Conservation (phyloP, 257 asterid genomes). For the Osmanthus fragrans region DNA sequence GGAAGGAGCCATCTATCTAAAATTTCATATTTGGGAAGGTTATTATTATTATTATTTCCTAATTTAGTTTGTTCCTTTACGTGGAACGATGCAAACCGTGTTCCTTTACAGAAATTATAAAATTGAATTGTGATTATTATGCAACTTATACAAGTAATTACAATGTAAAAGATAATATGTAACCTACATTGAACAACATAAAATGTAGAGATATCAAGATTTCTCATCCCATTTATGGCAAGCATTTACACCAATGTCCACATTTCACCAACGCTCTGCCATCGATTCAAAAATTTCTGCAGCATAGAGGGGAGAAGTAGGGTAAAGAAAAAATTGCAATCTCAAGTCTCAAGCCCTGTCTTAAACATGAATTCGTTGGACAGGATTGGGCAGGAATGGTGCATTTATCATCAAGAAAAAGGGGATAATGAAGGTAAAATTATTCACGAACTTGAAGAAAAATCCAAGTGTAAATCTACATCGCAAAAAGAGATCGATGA, state of each 20-base stretch:
- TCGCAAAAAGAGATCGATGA: slow-evolving; percentile 3
- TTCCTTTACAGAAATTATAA: too few species aligned
- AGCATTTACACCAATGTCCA: slow-evolving; percentile 59
- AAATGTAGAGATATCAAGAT: not conserved
- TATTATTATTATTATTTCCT: too few species aligned
- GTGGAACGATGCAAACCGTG: too few species aligned
- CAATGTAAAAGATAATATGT: not conserved
- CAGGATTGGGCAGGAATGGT: not conserved
- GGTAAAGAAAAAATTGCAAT: not conserved
- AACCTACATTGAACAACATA: not conserved
- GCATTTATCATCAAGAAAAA: too few species aligned
- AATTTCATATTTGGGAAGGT: too few species aligned
- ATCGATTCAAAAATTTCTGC: slow-evolving; percentile 56
- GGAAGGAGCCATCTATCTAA: too few species aligned
- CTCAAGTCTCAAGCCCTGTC: not conserved
- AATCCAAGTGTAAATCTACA: slow-evolving; percentile 71
- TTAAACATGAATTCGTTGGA: not conserved
- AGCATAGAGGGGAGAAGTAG: not conserved
- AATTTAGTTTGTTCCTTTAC: too few species aligned
- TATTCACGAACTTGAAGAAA: slow-evolving; percentile 63
- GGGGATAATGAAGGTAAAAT: too few species aligned
- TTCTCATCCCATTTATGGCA: not conserved
- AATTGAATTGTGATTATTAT: too few species aligned
- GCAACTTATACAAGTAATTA: not conserved
- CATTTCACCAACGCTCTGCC: slow-evolving; percentile 62